Conservation (phyloP, 306 rosid species). For the Sesbania bispinosa region DNA sequence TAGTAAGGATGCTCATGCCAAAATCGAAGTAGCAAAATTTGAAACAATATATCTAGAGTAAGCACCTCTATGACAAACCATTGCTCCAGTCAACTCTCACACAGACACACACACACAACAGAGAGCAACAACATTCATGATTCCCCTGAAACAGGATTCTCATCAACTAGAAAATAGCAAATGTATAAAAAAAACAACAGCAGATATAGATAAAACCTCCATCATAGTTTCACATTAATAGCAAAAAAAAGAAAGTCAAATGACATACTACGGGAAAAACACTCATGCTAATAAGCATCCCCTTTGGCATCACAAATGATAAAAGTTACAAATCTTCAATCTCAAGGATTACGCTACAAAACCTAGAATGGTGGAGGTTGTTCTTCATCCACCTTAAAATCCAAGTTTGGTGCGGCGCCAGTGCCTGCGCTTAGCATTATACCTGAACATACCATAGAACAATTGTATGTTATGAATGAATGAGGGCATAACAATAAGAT, state of each 20-base stretch:
- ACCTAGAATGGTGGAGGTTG: neutral
- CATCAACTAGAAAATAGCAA: neutral
- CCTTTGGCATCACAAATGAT: neutral
- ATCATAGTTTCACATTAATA: neutral
- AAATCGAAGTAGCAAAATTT: neutral
- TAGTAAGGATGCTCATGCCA: neutral
- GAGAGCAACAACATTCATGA: neutral
- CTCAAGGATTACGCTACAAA: no score
- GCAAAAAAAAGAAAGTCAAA: neutral
- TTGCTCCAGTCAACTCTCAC: no score
- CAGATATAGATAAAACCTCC: neutral
- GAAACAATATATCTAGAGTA: neutral
- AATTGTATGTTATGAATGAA: neutral
- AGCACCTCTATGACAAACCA: no score
- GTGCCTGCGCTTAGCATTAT: slow-evolving; percentile 88
- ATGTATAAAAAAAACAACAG: neutral
- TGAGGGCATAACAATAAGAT: no score
- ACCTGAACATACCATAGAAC: slow-evolving; percentile 35
- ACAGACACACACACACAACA: no score
- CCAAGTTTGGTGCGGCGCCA: slow-evolving; percentile 96
- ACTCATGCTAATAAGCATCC: neutral
- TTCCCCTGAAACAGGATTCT: neutral
- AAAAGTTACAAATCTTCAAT: slow-evolving; percentile 1
- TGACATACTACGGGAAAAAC: neutral
- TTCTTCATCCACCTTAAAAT: slow-evolving; percentile 37